Percentiles rank a stretch among this genome's conserved stretches.
Conservation (phyloP, 352 stramenopile genomes). For the Globisporangium solare region DNA sequence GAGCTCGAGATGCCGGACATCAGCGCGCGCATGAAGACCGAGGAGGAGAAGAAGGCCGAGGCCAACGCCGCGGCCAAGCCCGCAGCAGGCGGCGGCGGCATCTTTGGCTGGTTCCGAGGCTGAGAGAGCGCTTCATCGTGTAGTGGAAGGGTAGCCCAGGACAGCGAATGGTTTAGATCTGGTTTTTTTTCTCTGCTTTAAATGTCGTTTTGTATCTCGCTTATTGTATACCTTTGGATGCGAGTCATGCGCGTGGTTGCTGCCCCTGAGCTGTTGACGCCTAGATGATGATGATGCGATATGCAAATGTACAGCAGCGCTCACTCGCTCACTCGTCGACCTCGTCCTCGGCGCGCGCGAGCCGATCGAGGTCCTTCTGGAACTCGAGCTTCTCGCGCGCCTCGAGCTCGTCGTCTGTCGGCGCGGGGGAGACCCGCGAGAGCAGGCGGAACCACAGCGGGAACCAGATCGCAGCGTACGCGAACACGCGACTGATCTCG, state of each 20-base stretch:
- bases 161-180: too few relatives aligned
- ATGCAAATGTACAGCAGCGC: too few relatives aligned
- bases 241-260: too few relatives aligned
- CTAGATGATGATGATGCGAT: too few relatives aligned
- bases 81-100: constrained; percentile 26
- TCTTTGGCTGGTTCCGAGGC: constrained; percentile 85
- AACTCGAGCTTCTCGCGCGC: constrained; percentile 41
- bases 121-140: constrained; percentile 14
- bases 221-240: too few relatives aligned
- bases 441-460: constrained; percentile 77
- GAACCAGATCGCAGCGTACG: constrained; percentile 80
- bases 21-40: constrained; percentile 66
- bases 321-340: constrained; percentile 21
- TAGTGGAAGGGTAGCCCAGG: too few relatives aligned
- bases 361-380: constrained; percentile 41
- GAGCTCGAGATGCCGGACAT: constrained; percentile 79
- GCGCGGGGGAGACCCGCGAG: constrained; percentile 53
- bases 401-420: constrained; percentile 54
- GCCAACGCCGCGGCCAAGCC: constrained; percentile 29
- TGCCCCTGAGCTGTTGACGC: too few relatives aligned
- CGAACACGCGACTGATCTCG: constrained; percentile 61
- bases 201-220: too few relatives aligned
- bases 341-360: constrained; percentile 34
- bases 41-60: constrained; percentile 66
- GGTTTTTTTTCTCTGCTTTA: too few relatives aligned